Evolutionary conservation across 257 asterid species (phyloP).

Genomic region (Jaltomata sinuosa): DNA sequence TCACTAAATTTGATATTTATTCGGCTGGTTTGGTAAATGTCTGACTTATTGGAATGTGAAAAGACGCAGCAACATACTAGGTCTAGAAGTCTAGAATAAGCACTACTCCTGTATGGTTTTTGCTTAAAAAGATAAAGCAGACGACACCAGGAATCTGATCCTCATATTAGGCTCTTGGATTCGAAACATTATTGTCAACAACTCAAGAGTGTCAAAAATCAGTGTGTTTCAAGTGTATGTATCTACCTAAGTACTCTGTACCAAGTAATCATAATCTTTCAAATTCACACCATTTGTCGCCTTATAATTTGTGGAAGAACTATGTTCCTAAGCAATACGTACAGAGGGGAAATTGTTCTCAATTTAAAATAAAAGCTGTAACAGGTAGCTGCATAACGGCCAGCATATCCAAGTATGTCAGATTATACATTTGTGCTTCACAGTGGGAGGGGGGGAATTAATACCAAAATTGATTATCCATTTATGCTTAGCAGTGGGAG

Average conservation of each 20-base stretch:
- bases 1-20: neutral
- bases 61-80: neutral
- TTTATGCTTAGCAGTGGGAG: neutral
- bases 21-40: neutral
- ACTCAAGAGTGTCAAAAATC: neutral
- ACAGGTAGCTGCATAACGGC: neutral
- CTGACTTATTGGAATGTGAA: neutral
- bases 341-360: neutral
- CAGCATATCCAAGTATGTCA: neutral
- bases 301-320: neutral
- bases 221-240: neutral
- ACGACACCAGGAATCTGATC: neutral
- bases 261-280: neutral
- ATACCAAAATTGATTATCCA: neutral
- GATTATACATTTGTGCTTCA: neutral
- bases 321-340: neutral
- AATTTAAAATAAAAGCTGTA: neutral
- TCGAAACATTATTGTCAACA: neutral
- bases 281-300: neutral
- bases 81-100: neutral
- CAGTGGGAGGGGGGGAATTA: neutral
- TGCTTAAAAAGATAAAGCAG: neutral
- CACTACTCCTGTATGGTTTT: neutral
- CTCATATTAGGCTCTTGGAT: neutral
- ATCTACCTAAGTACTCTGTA: too few species aligned